Evolutionary conservation across 1,284 basidiomycete species (phyloP).

Genomic region (Filobasidium uniguttulatum): DNA sequence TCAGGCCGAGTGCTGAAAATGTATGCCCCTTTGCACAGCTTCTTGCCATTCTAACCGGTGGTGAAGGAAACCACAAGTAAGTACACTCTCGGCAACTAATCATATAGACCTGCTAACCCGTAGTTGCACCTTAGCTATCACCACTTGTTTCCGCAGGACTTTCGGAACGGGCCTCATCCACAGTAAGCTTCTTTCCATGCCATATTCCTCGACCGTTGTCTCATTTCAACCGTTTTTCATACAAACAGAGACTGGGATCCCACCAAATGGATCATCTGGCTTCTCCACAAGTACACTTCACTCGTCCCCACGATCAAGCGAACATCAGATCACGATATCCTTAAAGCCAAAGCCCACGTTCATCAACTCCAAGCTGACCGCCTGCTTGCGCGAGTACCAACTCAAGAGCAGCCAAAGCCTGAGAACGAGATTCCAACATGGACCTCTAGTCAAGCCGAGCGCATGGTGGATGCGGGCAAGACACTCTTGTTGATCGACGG

Average conservation of each 20-base stretch:
- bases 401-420: conserved; percentile 15
- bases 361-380: conserved; percentile 37
- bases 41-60: conserved; percentile 54
- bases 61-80: conserved; percentile 68
- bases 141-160: conserved; percentile 55
- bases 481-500: conserved; percentile 47
- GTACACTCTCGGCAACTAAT: conserved; percentile 31
- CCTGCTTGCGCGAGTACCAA: conserved; percentile 18
- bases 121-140: conserved; percentile 33
- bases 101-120: conserved; percentile 5
- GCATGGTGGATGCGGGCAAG: conserved; percentile 35
- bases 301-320: conserved; percentile 41
- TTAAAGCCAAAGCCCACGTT: conserved; percentile 47
- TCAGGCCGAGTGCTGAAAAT: background rate
- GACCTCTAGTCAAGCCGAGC: conserved; percentile 22
- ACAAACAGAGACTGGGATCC: conserved; percentile 55
- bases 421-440: conserved; percentile 22
- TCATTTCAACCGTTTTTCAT: conserved; percentile 18
- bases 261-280: conserved; percentile 60
- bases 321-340: conserved; percentile 49
- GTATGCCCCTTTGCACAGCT: conserved; percentile 42
- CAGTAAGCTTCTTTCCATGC: conserved; percentile 20
- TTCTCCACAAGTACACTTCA: conserved; percentile 46
- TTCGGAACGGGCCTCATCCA: conserved; percentile 39
- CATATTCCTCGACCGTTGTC: background rate